phyloP scores from a whole-genome alignment of 257 asterid genomes.

The Penstemon newberryi region DNA sequence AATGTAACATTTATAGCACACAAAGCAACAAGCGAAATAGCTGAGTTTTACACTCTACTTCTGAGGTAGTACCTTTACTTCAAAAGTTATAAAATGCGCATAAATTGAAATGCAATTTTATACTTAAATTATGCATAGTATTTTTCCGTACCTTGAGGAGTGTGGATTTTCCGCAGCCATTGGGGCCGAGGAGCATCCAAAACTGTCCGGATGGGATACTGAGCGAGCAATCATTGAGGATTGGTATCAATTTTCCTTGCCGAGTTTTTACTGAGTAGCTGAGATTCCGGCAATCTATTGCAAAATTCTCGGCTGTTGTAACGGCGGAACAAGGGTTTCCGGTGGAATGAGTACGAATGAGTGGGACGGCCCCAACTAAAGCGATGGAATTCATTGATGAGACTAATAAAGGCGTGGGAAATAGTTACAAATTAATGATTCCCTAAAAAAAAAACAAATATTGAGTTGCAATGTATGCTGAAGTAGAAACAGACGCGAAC shows the following conservation, averaged over 20 bases:
- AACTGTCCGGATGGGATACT: slow-evolving; percentile 80
- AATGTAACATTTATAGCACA: background rate
- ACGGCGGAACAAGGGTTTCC: slow-evolving; percentile 16
- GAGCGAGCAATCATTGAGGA: slow-evolving; percentile 75
- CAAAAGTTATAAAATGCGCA: background rate
- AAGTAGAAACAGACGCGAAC: too few relatives aligned
- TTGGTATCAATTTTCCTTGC: slow-evolving; percentile 54
- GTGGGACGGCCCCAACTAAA: slow-evolving; percentile 41
- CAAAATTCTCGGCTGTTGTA: slow-evolving; percentile 37
- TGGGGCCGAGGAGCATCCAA: slow-evolving; percentile 98
- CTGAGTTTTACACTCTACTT: slow-evolving; percentile 2
- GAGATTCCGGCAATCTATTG: slow-evolving; percentile 66
- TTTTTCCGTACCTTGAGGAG: slow-evolving; percentile 58
- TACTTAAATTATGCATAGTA: too few relatives aligned
- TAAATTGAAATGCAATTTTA: background rate
- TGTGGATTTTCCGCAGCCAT: slow-evolving; percentile 96
- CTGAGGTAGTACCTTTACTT: background rate
- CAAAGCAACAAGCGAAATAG: slow-evolving; percentile 2
- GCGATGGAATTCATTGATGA: slow-evolving; percentile 45
- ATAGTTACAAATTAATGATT: too few relatives aligned
- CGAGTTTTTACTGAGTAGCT: slow-evolving; percentile 51
- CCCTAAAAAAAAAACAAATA: too few relatives aligned
- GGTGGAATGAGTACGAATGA: slow-evolving; percentile 36
- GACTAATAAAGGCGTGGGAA: background rate
- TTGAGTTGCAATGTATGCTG: too few relatives aligned